Conservation (phyloP, 192 early-diverging fungal species). For the Geosiphon pyriformis region DNA sequence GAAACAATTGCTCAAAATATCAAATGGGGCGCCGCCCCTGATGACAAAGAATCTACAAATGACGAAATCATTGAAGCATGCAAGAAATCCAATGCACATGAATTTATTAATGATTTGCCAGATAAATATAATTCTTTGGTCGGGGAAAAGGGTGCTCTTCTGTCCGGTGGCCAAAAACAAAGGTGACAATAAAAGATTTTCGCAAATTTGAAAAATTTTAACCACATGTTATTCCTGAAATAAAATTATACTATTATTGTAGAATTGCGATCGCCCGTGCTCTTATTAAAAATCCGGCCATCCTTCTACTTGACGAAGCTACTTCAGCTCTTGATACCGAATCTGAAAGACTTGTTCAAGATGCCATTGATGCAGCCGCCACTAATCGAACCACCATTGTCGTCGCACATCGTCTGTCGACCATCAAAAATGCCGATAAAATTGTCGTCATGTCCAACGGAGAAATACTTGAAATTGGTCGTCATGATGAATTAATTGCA, state of each 20-base stretch:
- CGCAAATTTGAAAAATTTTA: background rate
- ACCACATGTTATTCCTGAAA: too few species aligned
- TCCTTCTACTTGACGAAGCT: conserved; percentile 75
- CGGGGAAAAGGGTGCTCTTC: conserved; percentile 60
- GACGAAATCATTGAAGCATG: conserved; percentile 68
- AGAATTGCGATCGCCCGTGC: conserved; percentile 85
- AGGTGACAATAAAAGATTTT: conserved; percentile 13
- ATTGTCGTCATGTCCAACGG: conserved; percentile 61
- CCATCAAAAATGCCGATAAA: conserved; percentile 61
- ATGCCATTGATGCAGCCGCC: conserved; percentile 50
- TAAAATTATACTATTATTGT: background rate
- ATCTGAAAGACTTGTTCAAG: conserved; percentile 59
- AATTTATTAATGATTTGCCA: conserved; percentile 80
- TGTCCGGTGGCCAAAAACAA: conserved; percentile 50
- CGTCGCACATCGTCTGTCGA: conserved; percentile 65
- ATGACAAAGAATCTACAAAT: conserved; percentile 41
- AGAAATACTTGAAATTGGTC: conserved; percentile 46
- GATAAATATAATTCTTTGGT: conserved; percentile 78
- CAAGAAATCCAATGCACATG: conserved; percentile 69
- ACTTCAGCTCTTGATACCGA: conserved; percentile 73
- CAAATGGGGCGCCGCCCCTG: conserved; percentile 51
- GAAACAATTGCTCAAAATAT: conserved; percentile 79
- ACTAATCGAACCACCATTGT: conserved; percentile 63
- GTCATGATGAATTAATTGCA: conserved; percentile 48
- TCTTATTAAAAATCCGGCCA: conserved; percentile 65